Evolutionary conservation across 2,329 filamentous ascomycete genomes (phyloP).

Genomic region (Mollisia scopiformis): DNA sequence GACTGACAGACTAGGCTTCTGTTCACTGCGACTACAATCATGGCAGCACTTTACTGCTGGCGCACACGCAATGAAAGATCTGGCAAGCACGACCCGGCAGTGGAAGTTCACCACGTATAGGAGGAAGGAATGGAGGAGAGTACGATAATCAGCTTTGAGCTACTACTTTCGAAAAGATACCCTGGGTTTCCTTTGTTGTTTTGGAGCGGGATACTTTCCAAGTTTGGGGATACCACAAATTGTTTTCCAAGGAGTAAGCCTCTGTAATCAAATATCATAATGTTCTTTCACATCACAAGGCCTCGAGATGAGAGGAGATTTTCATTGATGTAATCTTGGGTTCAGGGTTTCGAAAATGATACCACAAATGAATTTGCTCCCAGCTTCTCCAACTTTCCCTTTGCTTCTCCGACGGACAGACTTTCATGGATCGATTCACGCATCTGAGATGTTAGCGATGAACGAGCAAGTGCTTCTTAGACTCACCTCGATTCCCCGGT

Average conservation of each 20-base stretch:
- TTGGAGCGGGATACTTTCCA: neutral
- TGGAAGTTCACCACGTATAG: constrained; percentile 21
- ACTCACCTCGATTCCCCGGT: constrained; percentile 12
- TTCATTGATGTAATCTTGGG: neutral
- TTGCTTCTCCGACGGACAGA: neutral
- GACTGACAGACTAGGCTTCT: constrained; percentile 43
- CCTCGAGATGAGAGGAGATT: neutral
- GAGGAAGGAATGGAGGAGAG: neutral
- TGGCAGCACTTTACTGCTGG: constrained; percentile 51
- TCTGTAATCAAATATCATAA: neutral
- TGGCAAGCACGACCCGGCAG: constrained; percentile 24
- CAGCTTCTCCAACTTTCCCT: neutral
- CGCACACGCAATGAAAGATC: constrained; percentile 35
- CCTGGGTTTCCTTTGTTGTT: neutral
- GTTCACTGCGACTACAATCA: constrained; percentile 52
- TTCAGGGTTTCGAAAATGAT: neutral
- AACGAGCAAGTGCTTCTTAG: neutral
- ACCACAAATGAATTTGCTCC: neutral
- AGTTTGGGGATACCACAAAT: constrained; percentile 1
- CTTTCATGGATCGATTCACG: neutral
- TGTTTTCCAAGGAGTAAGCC: neutral
- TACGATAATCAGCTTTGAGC: neutral
- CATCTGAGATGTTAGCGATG: neutral
- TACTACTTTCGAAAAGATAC: neutral
- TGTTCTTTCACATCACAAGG: too few relatives aligned